These are phyloP conservation scores for Exophiala mesophila DNA, from an alignment of 2,329 filamentous ascomycete species.

Conservation along the genomic window DNA sequence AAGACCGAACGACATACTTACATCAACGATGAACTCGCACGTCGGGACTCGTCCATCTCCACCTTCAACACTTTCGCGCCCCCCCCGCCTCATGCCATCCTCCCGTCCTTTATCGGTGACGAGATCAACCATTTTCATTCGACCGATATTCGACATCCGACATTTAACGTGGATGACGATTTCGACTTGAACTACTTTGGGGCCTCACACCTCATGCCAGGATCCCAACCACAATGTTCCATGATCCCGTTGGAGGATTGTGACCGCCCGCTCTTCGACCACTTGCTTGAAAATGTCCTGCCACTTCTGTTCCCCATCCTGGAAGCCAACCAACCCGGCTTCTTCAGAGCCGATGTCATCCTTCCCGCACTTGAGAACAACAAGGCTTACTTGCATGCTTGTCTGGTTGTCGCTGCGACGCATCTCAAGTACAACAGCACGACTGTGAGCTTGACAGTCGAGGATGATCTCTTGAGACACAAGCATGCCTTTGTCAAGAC, in stretches of 20 bases:
- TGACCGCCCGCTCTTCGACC: slow-evolving; percentile 80
- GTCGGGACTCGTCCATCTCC: slow-evolving; percentile 80
- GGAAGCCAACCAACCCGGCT: slow-evolving; percentile 82
- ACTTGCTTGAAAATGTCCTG: slow-evolving; percentile 84
- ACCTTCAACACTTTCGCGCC: slow-evolving; percentile 91
- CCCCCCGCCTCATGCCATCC: slow-evolving; percentile 59
- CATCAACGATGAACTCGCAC: slow-evolving; percentile 80
- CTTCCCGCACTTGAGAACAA: slow-evolving; percentile 85
- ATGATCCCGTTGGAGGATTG: slow-evolving; percentile 79
- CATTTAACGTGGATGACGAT: slow-evolving; percentile 57
- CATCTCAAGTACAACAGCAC: slow-evolving; percentile 71
- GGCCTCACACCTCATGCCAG: slow-evolving; percentile 64
- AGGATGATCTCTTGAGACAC: slow-evolving; percentile 87
- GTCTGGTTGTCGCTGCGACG: slow-evolving; percentile 84
- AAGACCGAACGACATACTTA: slow-evolving; percentile 94
- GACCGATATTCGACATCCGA: slow-evolving; percentile 59
- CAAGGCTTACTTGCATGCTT: slow-evolving; percentile 92
- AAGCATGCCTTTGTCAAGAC: slow-evolving; percentile 81
- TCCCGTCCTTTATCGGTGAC: slow-evolving; percentile 58
- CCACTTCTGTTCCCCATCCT: slow-evolving; percentile 88
- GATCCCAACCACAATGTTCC: slow-evolving; percentile 34
- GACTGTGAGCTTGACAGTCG: slow-evolving; percentile 41
- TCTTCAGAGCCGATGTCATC: slow-evolving; percentile 73
- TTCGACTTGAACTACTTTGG: slow-evolving; percentile 78
- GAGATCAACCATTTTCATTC: slow-evolving; percentile 59